Base-by-base conservation (phyloP, 345 rosid species). In the Gossypium turneri region DNA sequence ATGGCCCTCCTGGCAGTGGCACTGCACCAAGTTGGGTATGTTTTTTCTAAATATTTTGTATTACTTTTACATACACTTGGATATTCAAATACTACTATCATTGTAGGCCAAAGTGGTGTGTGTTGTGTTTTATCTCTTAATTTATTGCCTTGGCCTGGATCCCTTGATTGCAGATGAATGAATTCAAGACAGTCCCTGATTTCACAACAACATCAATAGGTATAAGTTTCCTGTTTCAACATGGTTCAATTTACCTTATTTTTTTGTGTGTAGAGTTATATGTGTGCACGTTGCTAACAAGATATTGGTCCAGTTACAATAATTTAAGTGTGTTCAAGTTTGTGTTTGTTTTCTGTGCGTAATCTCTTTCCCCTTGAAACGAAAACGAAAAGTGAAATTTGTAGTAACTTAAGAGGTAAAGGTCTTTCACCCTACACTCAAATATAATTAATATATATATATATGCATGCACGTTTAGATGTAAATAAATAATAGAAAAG, bases 11-110 rank as follows among this genome's bases (percentile, higher is more conserved):
- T 78, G 89, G 91, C 34, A 77, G 72, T 81, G 86, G 91, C 43
- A 77, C 73, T 80, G 86, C 91, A 43, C 98, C 98, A 63, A 89
- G 83, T 79, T 94, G 98, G 97, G 98, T 92, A 85, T 78, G 94
- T 79, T n/a, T 53, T 52, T 34, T 69, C 34, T 22, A 65, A 11
- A 52, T 63, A 34, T 16, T 27, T 43, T 51, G 17, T 15, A 19
- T 51, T 0, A 34, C 12, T 15, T 24, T 13, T 2, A 7, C 38
- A 47, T 22, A 34, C 45, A 22, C 13, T 51, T 20, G 27, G 43
- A 56, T 17, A 24, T 24, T 67, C 56, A 48, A 67, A 66, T 12
- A 58, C 59, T 11, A 6, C 47, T 24, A 66, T 17, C 59, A 65
- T 20, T 59, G 77, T 73, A 22, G 11, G 41, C 34, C 53, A 45